Conservation (phyloP, 345 rosid species). For the Salix viminalis region DNA sequence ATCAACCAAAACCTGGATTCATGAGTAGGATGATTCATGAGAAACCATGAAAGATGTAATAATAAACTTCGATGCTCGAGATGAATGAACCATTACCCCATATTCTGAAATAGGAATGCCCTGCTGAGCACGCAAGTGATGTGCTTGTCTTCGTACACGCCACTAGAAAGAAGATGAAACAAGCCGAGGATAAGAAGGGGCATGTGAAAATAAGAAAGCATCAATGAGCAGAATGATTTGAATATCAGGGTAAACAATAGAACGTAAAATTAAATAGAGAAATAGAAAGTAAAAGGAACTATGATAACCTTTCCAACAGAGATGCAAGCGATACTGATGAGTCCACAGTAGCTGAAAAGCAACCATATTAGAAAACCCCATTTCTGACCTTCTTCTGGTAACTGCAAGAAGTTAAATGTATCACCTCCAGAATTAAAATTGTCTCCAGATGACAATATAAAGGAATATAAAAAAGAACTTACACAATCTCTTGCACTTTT, state of each 20-base stretch:
- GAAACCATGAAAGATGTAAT: background rate
- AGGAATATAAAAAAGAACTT: slow-evolving; percentile 28
- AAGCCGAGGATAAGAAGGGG: slow-evolving; percentile 7
- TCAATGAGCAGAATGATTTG: background rate
- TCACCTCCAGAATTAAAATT: slow-evolving; percentile 6
- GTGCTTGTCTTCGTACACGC: slow-evolving; percentile 85
- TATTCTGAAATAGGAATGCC: slow-evolving; percentile 93
- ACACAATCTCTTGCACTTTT: slow-evolving; percentile 69
- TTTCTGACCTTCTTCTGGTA: slow-evolving; percentile 92
- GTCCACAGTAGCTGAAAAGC: slow-evolving; percentile 92
- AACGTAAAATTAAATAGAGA: background rate
- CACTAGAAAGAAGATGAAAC: slow-evolving; percentile 49
- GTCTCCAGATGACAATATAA: background rate
- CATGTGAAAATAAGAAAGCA: background rate
- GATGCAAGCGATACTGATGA: slow-evolving; percentile 75
- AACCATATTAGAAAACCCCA: slow-evolving; percentile 99
- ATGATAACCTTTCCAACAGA: slow-evolving; percentile 66
- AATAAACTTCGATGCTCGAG: background rate
- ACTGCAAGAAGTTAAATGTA: slow-evolving; percentile 34
- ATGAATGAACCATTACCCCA: slow-evolving; percentile 58
- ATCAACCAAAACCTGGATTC: slow-evolving; percentile 77
- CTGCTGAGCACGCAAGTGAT: slow-evolving; percentile 78
- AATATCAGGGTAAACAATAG: background rate
- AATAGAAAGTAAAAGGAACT: background rate
- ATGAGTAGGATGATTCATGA: background rate